Conservation (phyloP, 305 asterid genomes). For the Solanum hybrid region DNA sequence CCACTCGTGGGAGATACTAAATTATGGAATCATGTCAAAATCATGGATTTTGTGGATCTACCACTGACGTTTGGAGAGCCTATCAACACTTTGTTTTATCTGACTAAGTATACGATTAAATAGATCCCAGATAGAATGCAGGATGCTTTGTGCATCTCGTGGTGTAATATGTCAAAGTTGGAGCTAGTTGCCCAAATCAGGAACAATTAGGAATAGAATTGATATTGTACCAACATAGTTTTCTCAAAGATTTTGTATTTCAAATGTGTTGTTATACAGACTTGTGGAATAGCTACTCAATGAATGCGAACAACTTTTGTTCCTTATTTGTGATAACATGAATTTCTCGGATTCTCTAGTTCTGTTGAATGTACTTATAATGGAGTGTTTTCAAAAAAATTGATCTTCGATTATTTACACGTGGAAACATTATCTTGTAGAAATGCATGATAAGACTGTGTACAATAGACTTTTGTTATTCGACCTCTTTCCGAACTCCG, state of each 20-base stretch:
- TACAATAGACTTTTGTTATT: not conserved
- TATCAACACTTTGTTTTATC: not conserved
- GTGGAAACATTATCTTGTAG: not conserved
- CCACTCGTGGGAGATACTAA: not conserved
- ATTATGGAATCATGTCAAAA: not conserved
- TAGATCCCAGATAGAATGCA: not conserved
- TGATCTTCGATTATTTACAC: too few relatives aligned
- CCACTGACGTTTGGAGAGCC: not conserved
- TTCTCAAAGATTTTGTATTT: not conserved
- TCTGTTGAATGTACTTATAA: not conserved
- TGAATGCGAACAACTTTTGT: not conserved
- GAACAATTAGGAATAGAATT: not conserved
- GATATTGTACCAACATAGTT: not conserved
- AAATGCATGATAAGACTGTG: not conserved
- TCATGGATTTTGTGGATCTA: not conserved
- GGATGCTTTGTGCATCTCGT: not conserved
- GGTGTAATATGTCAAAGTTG: not conserved
- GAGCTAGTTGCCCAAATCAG: not conserved
- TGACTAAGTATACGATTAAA: not conserved
- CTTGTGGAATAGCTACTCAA: not conserved
- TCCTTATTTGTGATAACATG: not conserved
- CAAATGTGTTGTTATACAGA: not conserved
- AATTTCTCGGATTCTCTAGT: not conserved
- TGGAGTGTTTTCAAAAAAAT: not conserved
- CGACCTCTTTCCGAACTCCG: rapidly evolving